Conservation (phyloP, 2,329 filamentous ascomycete species). For the Pyricularia pennisetigena region DNA sequence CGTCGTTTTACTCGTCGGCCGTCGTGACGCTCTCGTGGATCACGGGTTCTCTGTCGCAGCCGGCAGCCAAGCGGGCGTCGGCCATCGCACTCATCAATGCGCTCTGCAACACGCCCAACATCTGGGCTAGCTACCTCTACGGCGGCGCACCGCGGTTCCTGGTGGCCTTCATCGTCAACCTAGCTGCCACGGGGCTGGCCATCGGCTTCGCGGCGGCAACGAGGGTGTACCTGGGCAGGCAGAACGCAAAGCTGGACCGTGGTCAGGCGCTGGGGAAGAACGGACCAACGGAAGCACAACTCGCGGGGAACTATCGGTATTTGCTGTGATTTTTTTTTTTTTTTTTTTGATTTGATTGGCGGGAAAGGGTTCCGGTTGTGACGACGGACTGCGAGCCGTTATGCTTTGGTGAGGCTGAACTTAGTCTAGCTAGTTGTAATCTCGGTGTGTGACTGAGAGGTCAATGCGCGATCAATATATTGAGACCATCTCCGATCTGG, state of each 20-base stretch:
- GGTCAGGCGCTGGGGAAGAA: constrained; percentile 16
- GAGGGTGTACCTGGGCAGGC: constrained; percentile 15
- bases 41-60: constrained; percentile 15
- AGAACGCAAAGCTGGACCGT: constrained; percentile 17
- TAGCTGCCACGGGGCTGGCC: constrained; percentile 16
- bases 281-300: constrained; percentile 17
- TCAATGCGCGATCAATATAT: neutral
- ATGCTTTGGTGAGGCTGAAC: neutral
- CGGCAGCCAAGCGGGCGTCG: constrained; percentile 15
- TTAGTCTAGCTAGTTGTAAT: neutral
- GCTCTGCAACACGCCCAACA: constrained; percentile 18
- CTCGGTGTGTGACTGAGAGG: neutral
- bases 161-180: constrained; percentile 17
- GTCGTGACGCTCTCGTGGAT: constrained; percentile 20
- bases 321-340: constrained; percentile 6
- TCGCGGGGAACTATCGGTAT: constrained; percentile 17
- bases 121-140: constrained; percentile 18
- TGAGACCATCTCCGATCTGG: neutral
- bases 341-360: too few species aligned
- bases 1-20: constrained; percentile 15
- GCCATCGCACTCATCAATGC: constrained; percentile 19
- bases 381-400: neutral
- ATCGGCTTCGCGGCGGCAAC: constrained; percentile 17
- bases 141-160: constrained; percentile 16
- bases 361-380: neutral